Evolutionary conservation across 441 rosid species (phyloP), one percentile per base, ranked within the genome.

Genomic region (Brassica balearica): DNA sequence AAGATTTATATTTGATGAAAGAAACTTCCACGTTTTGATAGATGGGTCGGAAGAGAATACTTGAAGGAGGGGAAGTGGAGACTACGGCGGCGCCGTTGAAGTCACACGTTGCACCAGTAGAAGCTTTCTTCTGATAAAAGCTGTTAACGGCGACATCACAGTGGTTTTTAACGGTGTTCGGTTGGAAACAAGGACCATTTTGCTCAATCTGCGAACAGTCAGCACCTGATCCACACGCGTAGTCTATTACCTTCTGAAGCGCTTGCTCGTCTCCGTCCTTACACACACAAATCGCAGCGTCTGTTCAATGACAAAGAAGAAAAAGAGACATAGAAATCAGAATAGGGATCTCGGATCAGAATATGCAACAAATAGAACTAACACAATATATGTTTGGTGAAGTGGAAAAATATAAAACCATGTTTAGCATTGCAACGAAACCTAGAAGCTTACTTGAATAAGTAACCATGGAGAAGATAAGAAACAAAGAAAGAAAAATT

Each of bases 201-300:
- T 85, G 90, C 38, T 77, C 77, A 84, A 94, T 94, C 34, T 82
- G 77, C 1, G 86, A 27, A 79, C 98, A 96, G 55, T 96, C 99
- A 34, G 97, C 98, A 65, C 99, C 99, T 67, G 90, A 85, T 82
- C 97, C 98, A 76, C 99, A 93, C 4, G 99, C 98, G 72, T 88
- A 96, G 82, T 96, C 99, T 19, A 96, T 19, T 9, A 82, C 59
- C 73, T 89, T 96, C 84, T 96, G 99, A 1, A 92, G 87, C 4
- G 56, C 84, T 36, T 55, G 8, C 1, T 92, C 96, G 72, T 78
- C 41, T 46, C 89, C 97, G 73, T 91, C 97, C 77, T 87, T 96
- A 63, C 99, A 96, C 41, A 93, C 6, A 62, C 99, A 96, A 77
- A 92, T 87, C n/a, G 76, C 81, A 46, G 90, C 97, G 79, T 83